Evolutionary conservation across 306 rosid species (phyloP).

Genomic region (Mimosa bimucronata): DNA sequence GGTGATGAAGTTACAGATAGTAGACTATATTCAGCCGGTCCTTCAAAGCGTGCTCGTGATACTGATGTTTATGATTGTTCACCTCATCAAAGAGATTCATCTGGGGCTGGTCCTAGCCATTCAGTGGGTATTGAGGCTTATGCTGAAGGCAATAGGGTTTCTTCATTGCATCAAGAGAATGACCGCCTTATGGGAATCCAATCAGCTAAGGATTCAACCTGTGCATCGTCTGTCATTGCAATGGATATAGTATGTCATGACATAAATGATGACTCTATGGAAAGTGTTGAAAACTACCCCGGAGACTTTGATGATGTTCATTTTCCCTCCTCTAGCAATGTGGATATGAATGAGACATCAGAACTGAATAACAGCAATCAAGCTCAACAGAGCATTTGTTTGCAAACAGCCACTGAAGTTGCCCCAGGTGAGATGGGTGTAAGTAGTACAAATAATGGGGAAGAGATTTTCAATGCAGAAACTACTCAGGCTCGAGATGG

Average conservation of each 20-base stretch:
- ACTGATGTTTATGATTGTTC: conserved; percentile 83
- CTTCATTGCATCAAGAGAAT: conserved; percentile 75
- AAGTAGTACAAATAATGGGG: conserved; percentile 92
- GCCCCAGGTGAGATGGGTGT: conserved; percentile 82
- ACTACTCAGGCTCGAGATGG: conserved; percentile 94
- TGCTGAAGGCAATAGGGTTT: conserved; percentile 60
- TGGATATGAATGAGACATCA: conserved; percentile 88
- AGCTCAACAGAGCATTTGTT: conserved; percentile 88
- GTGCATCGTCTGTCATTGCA: conserved; percentile 98
- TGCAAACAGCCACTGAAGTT: conserved; percentile 71
- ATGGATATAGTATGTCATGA: conserved; percentile 91
- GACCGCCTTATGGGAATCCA: conserved; percentile 68
- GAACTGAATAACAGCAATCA: conserved; percentile 88
- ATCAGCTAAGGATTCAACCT: conserved; percentile 80
- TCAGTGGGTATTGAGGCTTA: conserved; percentile 80
- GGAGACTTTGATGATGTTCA: conserved; percentile 89
- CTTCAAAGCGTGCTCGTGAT: conserved; percentile 90
- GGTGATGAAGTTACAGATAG: conserved; percentile 95
- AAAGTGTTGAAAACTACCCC: conserved; percentile 94
- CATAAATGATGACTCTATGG: conserved; percentile 90
- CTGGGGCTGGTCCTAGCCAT: conserved; percentile 95
- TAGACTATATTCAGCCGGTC: conserved; percentile 88
- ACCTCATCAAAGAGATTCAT: conserved; percentile 70
- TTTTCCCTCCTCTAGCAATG: conserved; percentile 92
- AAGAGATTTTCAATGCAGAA: conserved; percentile 89